Base-by-base conservation (phyloP, 2,329 filamentous ascomycete species). In the Dothistroma septosporum region DNA sequence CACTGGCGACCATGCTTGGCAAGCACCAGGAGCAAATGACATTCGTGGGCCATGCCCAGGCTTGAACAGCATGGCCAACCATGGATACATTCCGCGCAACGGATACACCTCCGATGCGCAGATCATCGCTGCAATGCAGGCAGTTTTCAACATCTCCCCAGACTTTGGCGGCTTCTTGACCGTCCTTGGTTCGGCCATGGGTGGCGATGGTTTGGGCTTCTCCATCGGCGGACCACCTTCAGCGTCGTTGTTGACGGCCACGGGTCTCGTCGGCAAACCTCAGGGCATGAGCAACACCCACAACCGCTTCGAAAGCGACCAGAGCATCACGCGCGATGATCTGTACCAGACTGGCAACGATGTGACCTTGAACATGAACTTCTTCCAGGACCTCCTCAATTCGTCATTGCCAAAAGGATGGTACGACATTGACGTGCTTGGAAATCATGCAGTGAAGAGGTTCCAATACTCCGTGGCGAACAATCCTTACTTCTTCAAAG, bases 281-380 rank as follows among this genome's bases (percentile, higher is more conserved):
- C 68, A 64, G 66, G 72, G 64, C 59, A 66, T 71, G 54, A 63
- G 60, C 3, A 68, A 64, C 46, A 64, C 67, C 9, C 74, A 76
- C 66, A 74, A 73, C 64, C 69, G 70, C 46, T 76, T 74, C 61
- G 74, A 76, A 59, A 64, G 66, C 8, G 74, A 76, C 57, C 67
- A 58, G 11, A 68, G 67, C 28, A 69, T 70, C 52, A 66, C 54
- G 47, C 68, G 67, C 47, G 56, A 57, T n/a, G 69, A 71, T 48
- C 67, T 67, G 16, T 71, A 69, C 57, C 41, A 67, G 56, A 58
- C 61, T 28, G 68, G 68, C 33, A 64, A 69, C 41, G 68, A 66
- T 31, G 60, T 66, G 53, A 61, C 59, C 28, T 53, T 69, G 11
- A 59, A 65, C 55, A 53, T 68, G 24, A 55, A 53, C 22, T 58